Conservation (phyloP, 805 yeast genomes). For the Candida adriatica region DNA sequence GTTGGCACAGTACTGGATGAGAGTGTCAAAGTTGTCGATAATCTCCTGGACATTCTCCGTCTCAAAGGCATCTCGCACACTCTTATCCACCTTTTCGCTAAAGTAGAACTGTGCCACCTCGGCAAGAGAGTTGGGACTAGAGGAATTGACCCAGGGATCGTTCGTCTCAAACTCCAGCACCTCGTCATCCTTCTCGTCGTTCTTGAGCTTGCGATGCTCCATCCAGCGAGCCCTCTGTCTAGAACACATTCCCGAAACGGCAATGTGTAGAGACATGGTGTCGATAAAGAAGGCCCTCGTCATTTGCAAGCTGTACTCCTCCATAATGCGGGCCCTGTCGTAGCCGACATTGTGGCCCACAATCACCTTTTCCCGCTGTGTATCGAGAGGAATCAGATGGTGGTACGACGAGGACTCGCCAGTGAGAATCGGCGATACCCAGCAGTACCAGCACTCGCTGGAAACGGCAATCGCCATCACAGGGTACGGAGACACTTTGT, state of each 20-base stretch:
- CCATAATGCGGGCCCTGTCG: slow-evolving; percentile 80
- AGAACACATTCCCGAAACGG: slow-evolving; percentile 88
- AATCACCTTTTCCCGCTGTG: slow-evolving; percentile 46
- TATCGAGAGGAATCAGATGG: slow-evolving; percentile 74
- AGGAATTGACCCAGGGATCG: slow-evolving; percentile 81
- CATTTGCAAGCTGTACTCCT: slow-evolving; percentile 66
- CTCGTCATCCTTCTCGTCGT: slow-evolving; percentile 17
- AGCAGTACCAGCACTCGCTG: slow-evolving; percentile 77
- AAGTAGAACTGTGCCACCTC: slow-evolving; percentile 80
- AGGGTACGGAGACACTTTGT: slow-evolving; percentile 67
- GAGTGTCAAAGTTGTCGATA: slow-evolving; percentile 45
- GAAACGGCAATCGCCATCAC: slow-evolving; percentile 79
- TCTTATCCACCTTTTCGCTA: slow-evolving; percentile 57
- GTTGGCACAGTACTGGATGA: slow-evolving; percentile 75
- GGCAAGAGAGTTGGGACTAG: slow-evolving; percentile 72
- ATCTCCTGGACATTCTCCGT: slow-evolving; percentile 47
- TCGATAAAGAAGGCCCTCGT: slow-evolving; percentile 79
- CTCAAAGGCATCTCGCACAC: slow-evolving; percentile 57
- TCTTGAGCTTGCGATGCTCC: slow-evolving; percentile 38
- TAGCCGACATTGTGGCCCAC: slow-evolving; percentile 89
- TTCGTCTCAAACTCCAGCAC: slow-evolving; percentile 31
- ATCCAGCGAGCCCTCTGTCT: slow-evolving; percentile 79
- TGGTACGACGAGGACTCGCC: slow-evolving; percentile 38
- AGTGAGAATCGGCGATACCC: slow-evolving; percentile 86
- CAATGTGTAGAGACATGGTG: slow-evolving; percentile 89